Conservation (phyloP, 1,284 basidiomycete genomes). For the Exobasidium cylindrosporum region DNA sequence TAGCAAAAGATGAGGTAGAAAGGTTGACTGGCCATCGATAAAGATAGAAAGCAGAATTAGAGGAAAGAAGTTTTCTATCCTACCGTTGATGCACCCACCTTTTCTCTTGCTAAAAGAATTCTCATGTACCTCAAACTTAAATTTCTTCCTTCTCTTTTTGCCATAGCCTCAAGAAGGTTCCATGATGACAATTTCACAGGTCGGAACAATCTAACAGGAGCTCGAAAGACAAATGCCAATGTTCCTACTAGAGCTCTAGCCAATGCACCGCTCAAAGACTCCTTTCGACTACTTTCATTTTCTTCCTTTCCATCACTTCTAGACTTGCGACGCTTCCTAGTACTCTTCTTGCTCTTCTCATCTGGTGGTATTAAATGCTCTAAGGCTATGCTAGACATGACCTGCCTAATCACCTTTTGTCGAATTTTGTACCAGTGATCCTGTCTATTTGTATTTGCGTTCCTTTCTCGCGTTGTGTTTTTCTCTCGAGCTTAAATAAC, state of each 20-base stretch:
- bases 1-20: slow-evolving; percentile 39
- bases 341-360: neutral
- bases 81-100: slow-evolving; percentile 26
- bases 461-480: no score
- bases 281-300: slow-evolving; percentile 18
- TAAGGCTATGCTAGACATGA: neutral
- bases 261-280: slow-evolving; percentile 44
- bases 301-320: neutral
- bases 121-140: slow-evolving; percentile 53
- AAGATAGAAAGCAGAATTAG: no score
- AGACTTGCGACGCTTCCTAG: neutral
- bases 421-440: neutral
- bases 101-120: slow-evolving; percentile 47
- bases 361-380: neutral
- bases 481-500: no score
- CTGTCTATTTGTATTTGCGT: no score
- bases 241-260: slow-evolving; percentile 51
- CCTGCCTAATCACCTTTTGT: neutral
- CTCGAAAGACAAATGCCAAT: slow-evolving; percentile 56
- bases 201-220: slow-evolving; percentile 55
- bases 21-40: slow-evolving; percentile 2
- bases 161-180: slow-evolving; percentile 55
- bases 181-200: slow-evolving; percentile 54
- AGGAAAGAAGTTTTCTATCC: no score
- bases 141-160: slow-evolving; percentile 51